phyloP scores from a whole-genome alignment of 2,329 filamentous ascomycete genomes.

The Diplodia corticola region DNA sequence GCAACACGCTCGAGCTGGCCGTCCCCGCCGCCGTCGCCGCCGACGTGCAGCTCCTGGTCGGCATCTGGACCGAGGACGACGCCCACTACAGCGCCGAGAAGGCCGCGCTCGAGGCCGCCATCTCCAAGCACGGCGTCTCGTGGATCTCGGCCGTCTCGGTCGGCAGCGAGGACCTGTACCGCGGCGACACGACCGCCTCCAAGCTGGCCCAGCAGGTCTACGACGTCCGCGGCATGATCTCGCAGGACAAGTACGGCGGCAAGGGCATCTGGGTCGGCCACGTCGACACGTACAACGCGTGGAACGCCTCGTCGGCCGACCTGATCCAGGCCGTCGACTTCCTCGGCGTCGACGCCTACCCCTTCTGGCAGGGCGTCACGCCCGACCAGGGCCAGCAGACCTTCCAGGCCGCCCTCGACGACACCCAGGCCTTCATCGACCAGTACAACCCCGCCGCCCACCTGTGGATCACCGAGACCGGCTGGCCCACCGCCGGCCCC shows the following conservation, averaged over 20 bases:
- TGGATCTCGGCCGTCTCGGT: conserved; percentile 40
- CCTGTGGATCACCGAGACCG: conserved; percentile 41
- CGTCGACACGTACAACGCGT: conserved; percentile 42
- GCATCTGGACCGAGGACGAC: conserved; percentile 37
- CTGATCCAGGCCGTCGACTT: conserved; percentile 41
- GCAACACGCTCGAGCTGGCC: conserved; percentile 28
- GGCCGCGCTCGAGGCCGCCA: conserved; percentile 34
- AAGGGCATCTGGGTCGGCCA: conserved; percentile 33
- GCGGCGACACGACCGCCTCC: conserved; percentile 36
- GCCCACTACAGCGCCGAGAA: conserved; percentile 38
- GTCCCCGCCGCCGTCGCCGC: conserved; percentile 39
- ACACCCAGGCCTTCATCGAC: conserved; percentile 34
- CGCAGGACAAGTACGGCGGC: conserved; percentile 24
- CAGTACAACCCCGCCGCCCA: conserved; percentile 30
- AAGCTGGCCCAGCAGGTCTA: conserved; percentile 31
- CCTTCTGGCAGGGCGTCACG: conserved; percentile 39
- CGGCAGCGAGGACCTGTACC: conserved; percentile 60
- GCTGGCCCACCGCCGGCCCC: conserved; percentile 23
- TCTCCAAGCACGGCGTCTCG: conserved; percentile 37
- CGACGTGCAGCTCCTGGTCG: conserved; percentile 39
- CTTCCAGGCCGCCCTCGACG: conserved; percentile 32
- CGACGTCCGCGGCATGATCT: conserved; percentile 31
- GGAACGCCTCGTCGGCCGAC: conserved; percentile 38
- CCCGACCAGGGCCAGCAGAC: conserved; percentile 36
- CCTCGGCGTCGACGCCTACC: conserved; percentile 40